A percentile compares a stretch with the other conserved stretches of the same genome.
Evolutionary conservation across 2,329 filamentous ascomycete genomes (phyloP).

Genomic region (Penicillium sp.): DNA sequence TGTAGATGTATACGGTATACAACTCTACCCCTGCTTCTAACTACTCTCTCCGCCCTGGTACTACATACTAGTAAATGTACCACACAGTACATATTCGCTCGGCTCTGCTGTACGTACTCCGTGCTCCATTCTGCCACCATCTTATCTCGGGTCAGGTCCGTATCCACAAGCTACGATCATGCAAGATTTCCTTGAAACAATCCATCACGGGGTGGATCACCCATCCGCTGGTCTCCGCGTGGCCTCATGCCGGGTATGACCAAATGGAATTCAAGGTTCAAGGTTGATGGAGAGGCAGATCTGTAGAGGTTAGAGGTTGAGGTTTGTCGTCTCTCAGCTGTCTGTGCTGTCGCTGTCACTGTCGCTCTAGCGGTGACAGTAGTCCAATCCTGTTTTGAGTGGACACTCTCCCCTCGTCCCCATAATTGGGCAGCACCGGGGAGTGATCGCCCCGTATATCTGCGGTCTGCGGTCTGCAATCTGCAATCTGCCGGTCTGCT

Average conservation of each 20-base stretch:
- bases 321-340: background rate
- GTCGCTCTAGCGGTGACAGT: background rate
- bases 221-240: constrained; percentile 1
- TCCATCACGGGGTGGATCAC: background rate
- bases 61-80: no score
- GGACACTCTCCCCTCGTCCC: background rate
- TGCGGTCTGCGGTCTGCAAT: no score
- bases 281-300: background rate
- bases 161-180: constrained; percentile 2
- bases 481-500: no score
- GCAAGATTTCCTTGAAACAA: background rate
- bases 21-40: no score
- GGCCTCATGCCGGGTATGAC: background rate
- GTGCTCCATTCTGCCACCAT: background rate
- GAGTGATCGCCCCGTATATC: constrained; percentile 6
- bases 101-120: background rate
- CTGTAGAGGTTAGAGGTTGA: background rate
- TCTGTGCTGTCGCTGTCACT: background rate
- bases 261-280: no score
- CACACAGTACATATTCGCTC: no score
- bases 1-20: no score
- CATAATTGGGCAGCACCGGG: constrained; percentile 3
- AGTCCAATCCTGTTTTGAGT: background rate
- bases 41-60: no score
- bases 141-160: constrained; percentile 12